Percentiles rank a stretch among this genome's conserved stretches.
Conservation (phyloP, 202 grass and related monocot genomes). For the Zoysia matrella region DNA sequence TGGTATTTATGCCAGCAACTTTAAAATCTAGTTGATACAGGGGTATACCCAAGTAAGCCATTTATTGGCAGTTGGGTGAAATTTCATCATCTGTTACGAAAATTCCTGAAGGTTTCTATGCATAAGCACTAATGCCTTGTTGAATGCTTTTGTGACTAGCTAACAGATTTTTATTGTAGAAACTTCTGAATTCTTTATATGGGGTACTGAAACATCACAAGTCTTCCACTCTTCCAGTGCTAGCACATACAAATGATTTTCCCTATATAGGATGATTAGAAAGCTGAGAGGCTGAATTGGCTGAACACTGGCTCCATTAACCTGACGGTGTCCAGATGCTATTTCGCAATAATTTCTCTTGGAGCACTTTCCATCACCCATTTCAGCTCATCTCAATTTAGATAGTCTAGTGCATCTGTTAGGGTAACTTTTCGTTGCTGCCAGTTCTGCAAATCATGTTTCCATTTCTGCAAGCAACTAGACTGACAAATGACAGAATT, state of each 20-base stretch:
- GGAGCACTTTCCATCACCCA: neutral
- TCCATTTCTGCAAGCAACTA: slow-evolving; percentile 17
- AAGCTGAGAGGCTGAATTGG: neutral
- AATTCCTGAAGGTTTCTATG: slow-evolving; percentile 3
- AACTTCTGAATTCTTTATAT: slow-evolving; percentile 1
- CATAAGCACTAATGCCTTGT: neutral
- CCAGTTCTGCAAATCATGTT: too few relatives aligned
- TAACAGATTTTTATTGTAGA: slow-evolving; percentile 21
- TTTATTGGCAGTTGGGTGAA: slow-evolving; percentile 31
- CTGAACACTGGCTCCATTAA: slow-evolving; percentile 6
- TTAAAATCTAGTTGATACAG: neutral
- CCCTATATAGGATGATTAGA: neutral
- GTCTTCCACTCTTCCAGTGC: neutral
- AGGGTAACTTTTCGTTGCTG: neutral
- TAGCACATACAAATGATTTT: slow-evolving; percentile 10
- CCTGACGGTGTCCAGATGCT: neutral
- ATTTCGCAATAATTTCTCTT: neutral
- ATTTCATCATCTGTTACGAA: neutral
- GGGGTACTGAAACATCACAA: neutral
- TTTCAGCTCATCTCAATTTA: slow-evolving; percentile 27
- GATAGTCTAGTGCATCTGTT: slow-evolving; percentile 1
- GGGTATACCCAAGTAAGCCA: neutral
- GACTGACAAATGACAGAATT: slow-evolving; percentile 25
- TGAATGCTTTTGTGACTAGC: neutral
- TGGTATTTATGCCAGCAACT: slow-evolving; percentile 11